These are phyloP conservation scores for Nakataea oryzae DNA, from an alignment of 2,329 filamentous ascomycete genomes.

Conservation along the genomic window DNA sequence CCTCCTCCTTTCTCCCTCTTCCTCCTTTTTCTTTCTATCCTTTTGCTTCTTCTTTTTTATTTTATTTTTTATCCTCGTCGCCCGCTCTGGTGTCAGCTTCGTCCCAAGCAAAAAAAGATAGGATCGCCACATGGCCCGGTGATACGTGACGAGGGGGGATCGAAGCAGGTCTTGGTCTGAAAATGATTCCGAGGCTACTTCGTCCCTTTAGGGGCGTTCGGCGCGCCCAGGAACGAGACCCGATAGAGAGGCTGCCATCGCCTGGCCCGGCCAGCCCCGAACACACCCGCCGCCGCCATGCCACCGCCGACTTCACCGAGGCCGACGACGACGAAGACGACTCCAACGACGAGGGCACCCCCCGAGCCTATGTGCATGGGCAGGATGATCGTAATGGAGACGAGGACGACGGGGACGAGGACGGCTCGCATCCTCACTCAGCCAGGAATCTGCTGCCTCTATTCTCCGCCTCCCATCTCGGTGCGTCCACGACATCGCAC, in stretches of 20 bases:
- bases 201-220: constrained; percentile 19
- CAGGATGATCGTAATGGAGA: constrained; percentile 17
- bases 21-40: background rate
- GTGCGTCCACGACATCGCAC: constrained; percentile 28
- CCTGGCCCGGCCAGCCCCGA: constrained; percentile 17
- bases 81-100: background rate
- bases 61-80: background rate
- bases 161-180: constrained; percentile 8
- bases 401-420: constrained; percentile 22
- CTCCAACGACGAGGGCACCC: constrained; percentile 23
- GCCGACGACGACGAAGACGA: constrained; percentile 40
- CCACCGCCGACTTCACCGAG: constrained; percentile 56
- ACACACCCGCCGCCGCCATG: constrained; percentile 34
- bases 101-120: background rate
- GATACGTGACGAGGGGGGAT: background rate
- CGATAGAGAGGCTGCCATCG: constrained; percentile 11
- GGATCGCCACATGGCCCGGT: constrained; percentile 6
- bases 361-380: background rate
- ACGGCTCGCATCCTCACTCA: constrained; percentile 14
- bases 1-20: background rate
- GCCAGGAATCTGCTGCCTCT: constrained; percentile 51
- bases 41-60: background rate
- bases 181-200: constrained; percentile 20
- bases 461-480: constrained; percentile 69
- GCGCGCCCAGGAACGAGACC: constrained; percentile 5